These are phyloP conservation scores for Vicia villosa DNA, from an alignment of 306 rosid genomes.

Conservation along the genomic window DNA sequence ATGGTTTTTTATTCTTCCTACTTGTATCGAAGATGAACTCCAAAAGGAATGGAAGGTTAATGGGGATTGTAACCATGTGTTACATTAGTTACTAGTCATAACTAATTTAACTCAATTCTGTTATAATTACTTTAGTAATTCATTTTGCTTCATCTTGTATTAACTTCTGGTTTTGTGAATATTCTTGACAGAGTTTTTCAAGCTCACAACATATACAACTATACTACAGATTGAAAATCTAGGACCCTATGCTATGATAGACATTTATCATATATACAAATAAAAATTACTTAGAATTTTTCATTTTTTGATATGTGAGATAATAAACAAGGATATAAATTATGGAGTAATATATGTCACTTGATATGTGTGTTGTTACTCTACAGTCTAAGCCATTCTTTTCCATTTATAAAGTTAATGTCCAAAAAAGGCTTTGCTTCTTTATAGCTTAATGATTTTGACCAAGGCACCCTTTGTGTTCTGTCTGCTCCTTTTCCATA, in stretches of 20 bases:
- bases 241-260: not conserved
- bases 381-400: slow-evolving; percentile 76
- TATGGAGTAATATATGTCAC: slow-evolving; percentile 10
- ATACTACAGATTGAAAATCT: not conserved
- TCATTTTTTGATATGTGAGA: not conserved
- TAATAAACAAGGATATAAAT: slow-evolving; percentile 10
- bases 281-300: slow-evolving; percentile 13
- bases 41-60: no score
- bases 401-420: slow-evolving; percentile 63
- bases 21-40: no score
- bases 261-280: not conserved
- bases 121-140: no score
- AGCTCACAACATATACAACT: not conserved
- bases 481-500: slow-evolving; percentile 69
- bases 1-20: no score
- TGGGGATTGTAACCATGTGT: no score
- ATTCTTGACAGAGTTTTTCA: not conserved
- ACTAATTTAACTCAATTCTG: no score
- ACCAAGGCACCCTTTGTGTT: slow-evolving; percentile 67
- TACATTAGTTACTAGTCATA: no score
- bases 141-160: no score
- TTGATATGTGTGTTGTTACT: not conserved
- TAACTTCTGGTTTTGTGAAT: no score
- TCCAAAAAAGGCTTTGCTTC: slow-evolving; percentile 64
- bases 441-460: slow-evolving; percentile 54